Percentiles rank a stretch among this genome's conserved stretches.
phyloP scores from a whole-genome alignment of 257 asterid genomes.

The Solanum ossicruentum region DNA sequence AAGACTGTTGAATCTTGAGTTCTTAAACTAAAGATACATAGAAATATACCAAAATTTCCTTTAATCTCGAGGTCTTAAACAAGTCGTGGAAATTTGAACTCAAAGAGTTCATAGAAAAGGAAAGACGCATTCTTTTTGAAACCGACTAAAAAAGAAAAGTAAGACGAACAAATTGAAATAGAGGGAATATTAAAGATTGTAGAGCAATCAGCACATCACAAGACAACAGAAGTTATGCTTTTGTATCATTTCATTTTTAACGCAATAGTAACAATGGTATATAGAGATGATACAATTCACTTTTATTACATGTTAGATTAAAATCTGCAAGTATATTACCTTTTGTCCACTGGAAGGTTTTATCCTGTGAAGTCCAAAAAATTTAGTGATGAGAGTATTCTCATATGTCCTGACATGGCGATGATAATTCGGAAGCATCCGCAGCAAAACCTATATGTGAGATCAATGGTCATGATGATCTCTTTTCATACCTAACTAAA shows the following conservation, averaged over 20 bases:
- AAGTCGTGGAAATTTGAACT: neutral
- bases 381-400: slow-evolving; percentile 86
- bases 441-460: slow-evolving; percentile 63
- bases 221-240: neutral
- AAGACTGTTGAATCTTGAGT: neutral
- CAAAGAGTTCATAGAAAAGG: neutral
- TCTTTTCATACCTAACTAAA: neutral
- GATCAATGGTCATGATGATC: slow-evolving; percentile 1
- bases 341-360: slow-evolving; percentile 90
- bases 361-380: slow-evolving; percentile 98
- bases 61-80: neutral
- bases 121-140: neutral
- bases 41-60: neutral
- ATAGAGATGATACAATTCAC: neutral
- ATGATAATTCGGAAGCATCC: slow-evolving; percentile 92
- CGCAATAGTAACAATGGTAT: neutral
- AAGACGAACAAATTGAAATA: neutral
- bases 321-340: slow-evolving; percentile 27
- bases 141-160: neutral
- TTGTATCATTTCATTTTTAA: neutral
- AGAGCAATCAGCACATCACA: neutral
- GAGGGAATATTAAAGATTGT: neutral
- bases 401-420: slow-evolving; percentile 63
- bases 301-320: neutral
- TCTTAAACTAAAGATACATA: neutral